phyloP scores from a whole-genome alignment of 2,329 filamentous ascomycete genomes.

The Pyricularia pennisetigena region DNA sequence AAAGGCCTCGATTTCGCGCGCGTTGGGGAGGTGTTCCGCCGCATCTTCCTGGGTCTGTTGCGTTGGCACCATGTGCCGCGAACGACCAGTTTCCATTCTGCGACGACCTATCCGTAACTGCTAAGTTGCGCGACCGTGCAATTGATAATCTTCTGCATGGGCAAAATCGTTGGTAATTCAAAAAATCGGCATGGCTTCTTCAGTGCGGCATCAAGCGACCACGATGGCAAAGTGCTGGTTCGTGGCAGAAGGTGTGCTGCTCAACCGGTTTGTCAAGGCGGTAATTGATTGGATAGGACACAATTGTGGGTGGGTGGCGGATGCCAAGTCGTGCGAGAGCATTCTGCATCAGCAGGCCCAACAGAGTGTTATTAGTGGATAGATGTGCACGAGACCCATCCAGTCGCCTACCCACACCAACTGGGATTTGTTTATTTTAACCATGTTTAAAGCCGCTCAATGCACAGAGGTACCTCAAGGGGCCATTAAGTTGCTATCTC shows the following conservation, averaged over 20 bases:
- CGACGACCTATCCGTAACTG: not conserved
- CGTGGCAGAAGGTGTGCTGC: not conserved
- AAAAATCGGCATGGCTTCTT: not conserved
- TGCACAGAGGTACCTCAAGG: not conserved
- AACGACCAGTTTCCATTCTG: not conserved
- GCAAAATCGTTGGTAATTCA: not conserved
- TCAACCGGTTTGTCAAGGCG: not conserved
- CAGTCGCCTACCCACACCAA: not conserved
- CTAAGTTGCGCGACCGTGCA: not conserved
- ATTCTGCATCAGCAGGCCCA: not conserved
- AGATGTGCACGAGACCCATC: not conserved
- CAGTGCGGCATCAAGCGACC: not conserved
- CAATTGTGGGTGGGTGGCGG: not conserved
- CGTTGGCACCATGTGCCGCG: not conserved
- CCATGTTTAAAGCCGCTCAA: not conserved
- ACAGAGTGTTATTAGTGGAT: not conserved
- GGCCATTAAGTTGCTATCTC: too few relatives aligned
- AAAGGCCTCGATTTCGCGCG: not conserved
- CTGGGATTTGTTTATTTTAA: not conserved
- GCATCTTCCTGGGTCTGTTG: not conserved
- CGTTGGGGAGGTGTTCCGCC: not conserved
- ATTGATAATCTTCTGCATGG: not conserved
- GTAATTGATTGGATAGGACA: not conserved
- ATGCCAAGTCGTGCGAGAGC: not conserved
- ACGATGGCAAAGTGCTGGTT: not conserved